Conservation (phyloP, 805 yeast species). For the Wickerhamomyces ciferrii region DNA sequence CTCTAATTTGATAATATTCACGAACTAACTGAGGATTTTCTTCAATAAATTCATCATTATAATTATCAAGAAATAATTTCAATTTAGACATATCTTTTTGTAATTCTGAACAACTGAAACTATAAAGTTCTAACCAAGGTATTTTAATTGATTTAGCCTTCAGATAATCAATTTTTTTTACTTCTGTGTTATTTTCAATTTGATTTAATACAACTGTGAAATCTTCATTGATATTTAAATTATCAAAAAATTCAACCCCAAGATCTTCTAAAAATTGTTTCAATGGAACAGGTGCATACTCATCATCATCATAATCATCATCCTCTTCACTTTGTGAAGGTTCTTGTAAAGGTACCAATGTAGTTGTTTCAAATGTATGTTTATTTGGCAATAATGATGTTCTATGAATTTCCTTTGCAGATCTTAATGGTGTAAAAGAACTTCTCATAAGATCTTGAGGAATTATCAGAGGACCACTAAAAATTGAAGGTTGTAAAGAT, state of each 20-base stretch:
- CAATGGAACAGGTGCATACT: constrained; percentile 19
- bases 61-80: constrained; percentile 16
- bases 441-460: constrained; percentile 12
- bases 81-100: constrained; percentile 21
- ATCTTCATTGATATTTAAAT: constrained; percentile 18
- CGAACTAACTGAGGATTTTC: constrained; percentile 21
- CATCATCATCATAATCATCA: constrained; percentile 3
- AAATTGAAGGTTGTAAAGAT: no score
- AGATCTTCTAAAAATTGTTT: constrained; percentile 18
- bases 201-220: constrained; percentile 13
- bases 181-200: neutral
- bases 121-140: constrained; percentile 22
- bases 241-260: constrained; percentile 22
- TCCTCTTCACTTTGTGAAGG: constrained; percentile 2
- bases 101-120: constrained; percentile 22
- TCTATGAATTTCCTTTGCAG: constrained; percentile 7
- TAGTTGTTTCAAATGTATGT: constrained; percentile 7
- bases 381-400: constrained; percentile 5
- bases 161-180: constrained; percentile 11
- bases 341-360: constrained; percentile 20
- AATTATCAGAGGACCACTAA: neutral
- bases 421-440: constrained; percentile 21
- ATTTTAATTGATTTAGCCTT: constrained; percentile 16
- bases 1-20: constrained; percentile 17
- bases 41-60: constrained; percentile 18